Conservation (phyloP, 495 filamentous ascomycete genomes). For the Lasiosphaeriaceae sp. region DNA sequence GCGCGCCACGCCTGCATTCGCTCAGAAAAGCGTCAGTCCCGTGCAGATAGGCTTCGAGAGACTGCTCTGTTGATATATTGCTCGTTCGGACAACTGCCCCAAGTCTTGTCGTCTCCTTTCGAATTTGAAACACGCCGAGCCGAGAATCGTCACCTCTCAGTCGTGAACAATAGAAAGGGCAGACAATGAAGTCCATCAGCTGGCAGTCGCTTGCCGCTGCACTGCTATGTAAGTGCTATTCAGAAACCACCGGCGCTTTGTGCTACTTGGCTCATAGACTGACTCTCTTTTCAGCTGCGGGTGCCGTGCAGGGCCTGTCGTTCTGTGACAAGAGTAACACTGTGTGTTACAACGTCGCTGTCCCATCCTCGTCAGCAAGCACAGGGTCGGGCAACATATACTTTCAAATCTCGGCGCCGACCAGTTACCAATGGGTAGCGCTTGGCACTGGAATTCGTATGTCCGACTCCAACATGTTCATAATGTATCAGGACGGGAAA, state of each 20-base stretch:
- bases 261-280: not conserved
- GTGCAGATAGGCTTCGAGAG: not conserved
- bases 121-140: too few relatives aligned
- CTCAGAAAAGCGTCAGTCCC: not conserved
- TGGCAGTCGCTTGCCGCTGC: slow-evolving; percentile 9
- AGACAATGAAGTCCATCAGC: slow-evolving; percentile 8
- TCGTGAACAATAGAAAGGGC: not conserved
- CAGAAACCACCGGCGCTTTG: not conserved
- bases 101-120: not conserved
- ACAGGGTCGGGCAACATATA: slow-evolving; percentile 51
- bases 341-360: slow-evolving; percentile 44
- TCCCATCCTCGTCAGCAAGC: slow-evolving; percentile 39
- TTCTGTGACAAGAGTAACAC: slow-evolving; percentile 25
- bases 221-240: slow-evolving; percentile 15
- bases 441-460: slow-evolving; percentile 61
- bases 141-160: too few relatives aligned
- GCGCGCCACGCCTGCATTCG: not conserved
- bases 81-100: not conserved
- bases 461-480: slow-evolving; percentile 63
- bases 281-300: slow-evolving; percentile 9
- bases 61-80: not conserved
- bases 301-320: slow-evolving; percentile 14
- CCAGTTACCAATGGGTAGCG: slow-evolving; percentile 58
- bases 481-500: slow-evolving; percentile 58
- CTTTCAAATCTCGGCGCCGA: slow-evolving; percentile 62